Percentiles rank a stretch among this genome's conserved stretches.
Evolutionary conservation across 441 rosid genomes (phyloP).

Genomic region (Capsella rubella): DNA sequence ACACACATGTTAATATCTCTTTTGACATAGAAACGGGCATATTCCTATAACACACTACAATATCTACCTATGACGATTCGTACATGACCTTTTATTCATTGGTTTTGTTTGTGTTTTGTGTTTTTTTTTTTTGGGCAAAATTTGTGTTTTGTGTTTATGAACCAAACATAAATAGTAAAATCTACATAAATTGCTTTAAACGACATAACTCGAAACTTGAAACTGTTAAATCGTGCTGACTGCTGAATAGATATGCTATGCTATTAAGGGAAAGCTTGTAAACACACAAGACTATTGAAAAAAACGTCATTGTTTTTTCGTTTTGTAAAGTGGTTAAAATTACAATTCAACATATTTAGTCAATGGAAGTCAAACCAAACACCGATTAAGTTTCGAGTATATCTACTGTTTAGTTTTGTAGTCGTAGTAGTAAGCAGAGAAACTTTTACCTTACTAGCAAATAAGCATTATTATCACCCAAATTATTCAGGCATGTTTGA

Average conservation of each 20-base stretch:
- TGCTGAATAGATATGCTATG: not conserved
- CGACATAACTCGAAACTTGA: not conserved
- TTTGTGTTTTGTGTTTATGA: not conserved
- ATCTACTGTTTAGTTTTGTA: not conserved
- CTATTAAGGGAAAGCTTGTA: too few species aligned
- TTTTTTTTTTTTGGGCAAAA: too few species aligned
- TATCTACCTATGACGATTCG: not conserved
- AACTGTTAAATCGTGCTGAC: not conserved
- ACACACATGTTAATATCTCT: slow-evolving; percentile 7
- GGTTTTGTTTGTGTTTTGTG: not conserved
- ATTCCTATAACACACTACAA: not conserved
- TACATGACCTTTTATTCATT: not conserved
- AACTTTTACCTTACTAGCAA: not conserved
- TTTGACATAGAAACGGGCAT: slow-evolving; percentile 1
- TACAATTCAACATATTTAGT: too few species aligned
- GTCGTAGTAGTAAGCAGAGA: not conserved
- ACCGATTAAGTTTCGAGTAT: not conserved
- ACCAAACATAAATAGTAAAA: not conserved
- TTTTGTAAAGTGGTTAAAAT: too few species aligned
- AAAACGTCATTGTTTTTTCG: too few species aligned
- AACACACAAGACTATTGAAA: too few species aligned
- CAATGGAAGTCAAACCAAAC: not conserved
- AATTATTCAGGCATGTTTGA: slow-evolving; percentile 3
- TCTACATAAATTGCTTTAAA: slow-evolving; percentile 1
- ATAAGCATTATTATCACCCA: not conserved